These are phyloP conservation scores for Neurospora terricola DNA, from an alignment of 495 filamentous ascomycete species.

Conservation along the genomic window DNA sequence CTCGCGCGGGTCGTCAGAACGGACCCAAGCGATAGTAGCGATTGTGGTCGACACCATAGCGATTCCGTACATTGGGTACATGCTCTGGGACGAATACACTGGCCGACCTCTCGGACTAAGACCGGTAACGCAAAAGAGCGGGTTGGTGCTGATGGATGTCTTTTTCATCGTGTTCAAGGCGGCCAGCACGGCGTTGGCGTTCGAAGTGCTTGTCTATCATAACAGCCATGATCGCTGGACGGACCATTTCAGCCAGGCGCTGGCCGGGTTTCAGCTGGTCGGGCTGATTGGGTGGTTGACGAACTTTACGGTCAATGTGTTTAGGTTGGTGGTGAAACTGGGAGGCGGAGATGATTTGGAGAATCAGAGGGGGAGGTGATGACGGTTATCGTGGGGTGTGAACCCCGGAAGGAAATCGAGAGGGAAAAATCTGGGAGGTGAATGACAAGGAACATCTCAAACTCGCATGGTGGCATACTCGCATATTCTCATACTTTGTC, in stretches of 20 bases:
- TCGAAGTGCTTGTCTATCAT: slow-evolving; percentile 68
- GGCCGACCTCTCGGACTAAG: slow-evolving; percentile 85
- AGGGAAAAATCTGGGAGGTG: neutral
- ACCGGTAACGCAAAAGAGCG: slow-evolving; percentile 70
- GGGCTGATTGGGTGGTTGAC: slow-evolving; percentile 80
- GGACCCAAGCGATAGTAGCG: slow-evolving; percentile 77
- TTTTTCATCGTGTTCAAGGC: slow-evolving; percentile 96
- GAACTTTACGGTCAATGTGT: slow-evolving; percentile 82
- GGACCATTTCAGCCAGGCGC: slow-evolving; percentile 60
- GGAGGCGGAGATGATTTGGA: slow-evolving; percentile 39
- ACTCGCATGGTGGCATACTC: neutral
- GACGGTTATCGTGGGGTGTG: neutral
- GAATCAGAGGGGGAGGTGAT: neutral
- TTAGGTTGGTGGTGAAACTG: slow-evolving; percentile 72
- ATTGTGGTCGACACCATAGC: slow-evolving; percentile 85
- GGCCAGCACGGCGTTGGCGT: slow-evolving; percentile 81
- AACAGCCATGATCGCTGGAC: slow-evolving; percentile 39
- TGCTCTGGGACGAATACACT: slow-evolving; percentile 94
- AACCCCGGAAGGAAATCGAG: neutral
- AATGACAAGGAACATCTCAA: neutral
- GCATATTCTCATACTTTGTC: neutral
- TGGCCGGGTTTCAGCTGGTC: slow-evolving; percentile 72
- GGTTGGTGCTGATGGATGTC: slow-evolving; percentile 80
- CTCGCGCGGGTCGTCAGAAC: slow-evolving; percentile 31
- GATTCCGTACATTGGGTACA: slow-evolving; percentile 80